A percentile compares a stretch with the other conserved stretches of the same genome.
Evolutionary conservation across 345 rosid species (phyloP).

Genomic region (Limnanthes douglasii): DNA sequence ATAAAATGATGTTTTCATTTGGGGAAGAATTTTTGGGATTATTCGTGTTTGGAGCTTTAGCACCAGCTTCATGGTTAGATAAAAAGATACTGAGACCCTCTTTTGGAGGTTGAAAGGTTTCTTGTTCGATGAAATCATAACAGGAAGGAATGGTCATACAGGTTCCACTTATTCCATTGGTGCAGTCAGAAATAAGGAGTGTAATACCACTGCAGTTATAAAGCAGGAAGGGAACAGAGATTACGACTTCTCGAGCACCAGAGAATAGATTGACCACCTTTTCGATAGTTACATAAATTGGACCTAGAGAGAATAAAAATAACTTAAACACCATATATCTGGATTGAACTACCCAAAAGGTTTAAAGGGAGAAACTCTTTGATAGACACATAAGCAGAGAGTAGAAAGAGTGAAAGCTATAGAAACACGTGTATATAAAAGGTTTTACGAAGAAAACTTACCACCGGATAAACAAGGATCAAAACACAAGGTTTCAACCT

Average conservation of each 20-base stretch:
- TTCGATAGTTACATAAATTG: conserved; percentile 51
- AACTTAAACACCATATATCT: not conserved
- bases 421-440: no score
- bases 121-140: conserved; percentile 47
- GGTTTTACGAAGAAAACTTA: conserved; percentile 16
- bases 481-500: conserved; percentile 48
- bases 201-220: conserved; percentile 80
- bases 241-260: conserved; percentile 70
- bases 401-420: no score
- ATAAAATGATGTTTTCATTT: conserved; percentile 21
- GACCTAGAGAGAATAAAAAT: conserved; percentile 18
- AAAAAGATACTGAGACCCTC: conserved; percentile 61
- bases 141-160: conserved; percentile 50
- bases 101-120: conserved; percentile 25
- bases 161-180: conserved; percentile 30
- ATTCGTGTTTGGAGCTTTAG: conserved; percentile 16
- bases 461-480: conserved; percentile 34
- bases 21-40: conserved; percentile 18
- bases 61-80: conserved; percentile 22
- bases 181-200: conserved; percentile 42
- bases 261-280: conserved; percentile 74
- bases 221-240: conserved; percentile 65
- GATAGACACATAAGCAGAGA: conserved; percentile 1
- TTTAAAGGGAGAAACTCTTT: not conserved
- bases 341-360: not conserved